phyloP scores from a whole-genome alignment of 768 basidiomycete genomes.

The Nevesoporus exiguus region DNA sequence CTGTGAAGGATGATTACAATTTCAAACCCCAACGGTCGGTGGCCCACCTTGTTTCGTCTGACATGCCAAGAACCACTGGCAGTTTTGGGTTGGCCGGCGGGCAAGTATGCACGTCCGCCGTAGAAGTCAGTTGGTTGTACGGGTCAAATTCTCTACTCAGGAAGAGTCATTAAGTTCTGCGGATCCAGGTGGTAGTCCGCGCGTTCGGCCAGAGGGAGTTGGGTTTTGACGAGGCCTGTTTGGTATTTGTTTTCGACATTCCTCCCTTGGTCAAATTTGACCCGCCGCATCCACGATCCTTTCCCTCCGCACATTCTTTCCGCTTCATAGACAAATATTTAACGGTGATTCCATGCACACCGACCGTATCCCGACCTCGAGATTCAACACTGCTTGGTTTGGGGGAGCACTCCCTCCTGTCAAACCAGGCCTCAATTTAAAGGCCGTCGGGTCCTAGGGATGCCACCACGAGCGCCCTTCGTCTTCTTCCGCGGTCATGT shows the following conservation, averaged over 20 bases:
- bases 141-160: background rate
- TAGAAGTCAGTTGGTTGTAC: slow-evolving; percentile 3
- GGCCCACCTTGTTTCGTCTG: slow-evolving; percentile 2
- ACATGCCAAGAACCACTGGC: background rate
- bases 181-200: background rate
- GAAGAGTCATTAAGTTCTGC: background rate
- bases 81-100: background rate
- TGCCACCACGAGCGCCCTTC: background rate
- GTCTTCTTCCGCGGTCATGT: background rate
- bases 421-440: background rate
- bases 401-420: background rate
- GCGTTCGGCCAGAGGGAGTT: background rate
- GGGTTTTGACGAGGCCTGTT: no score
- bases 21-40: slow-evolving; percentile 10
- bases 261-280: no score
- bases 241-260: no score
- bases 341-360: background rate
- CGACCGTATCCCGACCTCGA: background rate
- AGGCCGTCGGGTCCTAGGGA: background rate
- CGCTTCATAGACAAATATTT: background rate
- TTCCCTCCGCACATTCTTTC: background rate
- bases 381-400: background rate
- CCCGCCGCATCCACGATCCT: background rate
- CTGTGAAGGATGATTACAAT: background rate
- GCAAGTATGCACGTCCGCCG: background rate